A percentile compares a stretch with the other conserved stretches of the same genome.
Evolutionary conservation across 495 filamentous ascomycete species (phyloP).

Genomic region (Aspergillus haitiensis): DNA sequence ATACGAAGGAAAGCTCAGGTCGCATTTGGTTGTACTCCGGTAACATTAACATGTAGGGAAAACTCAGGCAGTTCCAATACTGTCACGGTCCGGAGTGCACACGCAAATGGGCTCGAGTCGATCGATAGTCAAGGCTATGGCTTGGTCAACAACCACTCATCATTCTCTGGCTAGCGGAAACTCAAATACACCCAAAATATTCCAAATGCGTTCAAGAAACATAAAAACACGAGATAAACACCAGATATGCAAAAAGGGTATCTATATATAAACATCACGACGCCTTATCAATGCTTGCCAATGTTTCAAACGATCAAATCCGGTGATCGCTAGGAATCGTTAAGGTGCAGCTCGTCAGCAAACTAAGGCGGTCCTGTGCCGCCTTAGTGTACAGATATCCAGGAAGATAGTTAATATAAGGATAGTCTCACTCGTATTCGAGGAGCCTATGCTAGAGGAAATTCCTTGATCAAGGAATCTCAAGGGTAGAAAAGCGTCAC

Average conservation of each 20-base stretch:
- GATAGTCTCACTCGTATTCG: too few relatives aligned
- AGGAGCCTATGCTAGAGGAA: too few relatives aligned
- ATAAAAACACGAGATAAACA: constrained; percentile 18
- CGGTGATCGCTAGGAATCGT: not conserved
- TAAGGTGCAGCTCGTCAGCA: not conserved
- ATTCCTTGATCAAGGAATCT: not conserved
- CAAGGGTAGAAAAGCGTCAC: not conserved
- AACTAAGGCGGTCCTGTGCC: too few relatives aligned
- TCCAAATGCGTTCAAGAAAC: constrained; percentile 20
- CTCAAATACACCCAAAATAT: constrained; percentile 11
- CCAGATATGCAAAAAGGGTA: constrained; percentile 16
- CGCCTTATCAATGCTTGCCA: constrained; percentile 15
- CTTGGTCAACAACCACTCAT: constrained; percentile 12
- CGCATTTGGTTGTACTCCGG: constrained; percentile 14
- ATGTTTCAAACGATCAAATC: not conserved
- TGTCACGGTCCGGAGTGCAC: constrained; percentile 14
- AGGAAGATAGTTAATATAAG: too few relatives aligned
- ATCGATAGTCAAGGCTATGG: constrained; percentile 9
- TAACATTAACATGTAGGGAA: not conserved
- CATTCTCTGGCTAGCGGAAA: constrained; percentile 12
- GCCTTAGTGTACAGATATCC: too few relatives aligned
- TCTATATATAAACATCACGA: constrained; percentile 10
- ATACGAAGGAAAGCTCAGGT: constrained; percentile 3
- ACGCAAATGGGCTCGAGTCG: constrained; percentile 14
- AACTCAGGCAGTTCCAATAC: not conserved